Conservation (phyloP, 2,329 filamentous ascomycete genomes). For the Didymella segeticola region DNA sequence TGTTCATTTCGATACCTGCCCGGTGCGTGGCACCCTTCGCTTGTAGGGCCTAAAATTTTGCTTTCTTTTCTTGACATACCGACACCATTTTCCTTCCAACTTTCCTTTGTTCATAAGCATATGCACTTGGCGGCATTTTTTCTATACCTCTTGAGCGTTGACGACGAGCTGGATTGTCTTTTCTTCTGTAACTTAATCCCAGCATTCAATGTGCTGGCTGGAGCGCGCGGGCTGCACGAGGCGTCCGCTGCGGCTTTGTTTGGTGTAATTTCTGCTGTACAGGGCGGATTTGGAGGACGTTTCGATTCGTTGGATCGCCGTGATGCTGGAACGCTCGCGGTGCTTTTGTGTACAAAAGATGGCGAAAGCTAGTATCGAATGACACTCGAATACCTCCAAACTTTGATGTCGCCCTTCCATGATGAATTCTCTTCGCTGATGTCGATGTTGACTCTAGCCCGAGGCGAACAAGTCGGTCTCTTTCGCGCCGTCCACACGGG, state of each 20-base stretch:
- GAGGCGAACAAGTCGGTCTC: too few relatives aligned
- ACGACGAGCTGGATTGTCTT: conserved; percentile 17
- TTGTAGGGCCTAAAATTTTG: conserved; percentile 25
- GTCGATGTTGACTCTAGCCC: neutral
- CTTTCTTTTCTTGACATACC: conserved; percentile 17
- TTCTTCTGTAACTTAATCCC: conserved; percentile 13
- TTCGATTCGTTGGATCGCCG: conserved; percentile 4
- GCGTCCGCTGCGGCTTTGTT: conserved; percentile 6
- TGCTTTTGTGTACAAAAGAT: conserved; percentile 8
- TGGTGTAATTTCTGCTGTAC: conserved; percentile 12
- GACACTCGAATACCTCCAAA: conserved; percentile 14
- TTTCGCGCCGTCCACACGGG: too few relatives aligned
- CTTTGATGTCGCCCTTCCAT: neutral
- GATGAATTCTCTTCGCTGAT: neutral
- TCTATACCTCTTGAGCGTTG: conserved; percentile 14
- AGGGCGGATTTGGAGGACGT: conserved; percentile 16
- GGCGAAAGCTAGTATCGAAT: conserved; percentile 17
- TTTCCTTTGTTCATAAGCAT: conserved; percentile 12
- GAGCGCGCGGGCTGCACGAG: conserved; percentile 6
- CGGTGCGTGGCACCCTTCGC: conserved; percentile 26
- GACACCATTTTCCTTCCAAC: neutral
- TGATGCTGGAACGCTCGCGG: conserved; percentile 12
- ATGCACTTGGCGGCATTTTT: conserved; percentile 9
- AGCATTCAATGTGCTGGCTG: conserved; percentile 14
- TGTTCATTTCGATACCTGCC: conserved; percentile 33